Conservation (phyloP, 2,329 filamentous ascomycete genomes). For the Sporothrix brunneoviolacea region DNA sequence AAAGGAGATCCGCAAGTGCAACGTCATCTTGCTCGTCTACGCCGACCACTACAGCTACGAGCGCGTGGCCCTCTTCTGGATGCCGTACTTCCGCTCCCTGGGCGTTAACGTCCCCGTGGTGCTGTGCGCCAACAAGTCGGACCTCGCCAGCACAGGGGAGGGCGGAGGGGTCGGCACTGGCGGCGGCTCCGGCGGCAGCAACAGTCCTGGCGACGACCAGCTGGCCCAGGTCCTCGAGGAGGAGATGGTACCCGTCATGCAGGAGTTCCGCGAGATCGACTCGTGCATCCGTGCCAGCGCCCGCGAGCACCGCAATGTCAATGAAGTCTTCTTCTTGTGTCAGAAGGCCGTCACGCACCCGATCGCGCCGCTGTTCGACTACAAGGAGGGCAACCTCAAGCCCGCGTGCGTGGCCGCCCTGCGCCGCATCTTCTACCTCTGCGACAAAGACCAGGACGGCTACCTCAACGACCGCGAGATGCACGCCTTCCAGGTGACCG, state of each 20-base stretch:
- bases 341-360: slow-evolving; percentile 97
- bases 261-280: slow-evolving; percentile 97
- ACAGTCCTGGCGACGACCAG: slow-evolving; percentile 39
- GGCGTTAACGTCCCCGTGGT: slow-evolving; percentile 99
- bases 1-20: slow-evolving; percentile 93
- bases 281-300: slow-evolving; percentile 94
- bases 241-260: slow-evolving; percentile 97
- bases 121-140: slow-evolving; percentile 95
- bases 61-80: slow-evolving; percentile 92
- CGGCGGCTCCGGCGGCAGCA: neutral
- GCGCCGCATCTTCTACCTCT: slow-evolving; percentile 88
- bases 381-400: slow-evolving; percentile 84
- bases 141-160: slow-evolving; percentile 47
- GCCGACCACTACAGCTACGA: slow-evolving; percentile 99
- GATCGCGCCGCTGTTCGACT: slow-evolving; percentile 92
- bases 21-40: slow-evolving; percentile 94
- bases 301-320: slow-evolving; percentile 85
- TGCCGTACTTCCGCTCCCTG: slow-evolving; percentile 93
- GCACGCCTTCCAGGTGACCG: slow-evolving; percentile 81
- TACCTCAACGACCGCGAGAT: slow-evolving; percentile 85
- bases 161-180: neutral
- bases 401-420: slow-evolving; percentile 81
- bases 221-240: slow-evolving; percentile 86
- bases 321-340: slow-evolving; percentile 94
- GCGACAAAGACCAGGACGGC: slow-evolving; percentile 93